Evolutionary conservation across 345 rosid species (phyloP).

Genomic region (Mercurialis annua): DNA sequence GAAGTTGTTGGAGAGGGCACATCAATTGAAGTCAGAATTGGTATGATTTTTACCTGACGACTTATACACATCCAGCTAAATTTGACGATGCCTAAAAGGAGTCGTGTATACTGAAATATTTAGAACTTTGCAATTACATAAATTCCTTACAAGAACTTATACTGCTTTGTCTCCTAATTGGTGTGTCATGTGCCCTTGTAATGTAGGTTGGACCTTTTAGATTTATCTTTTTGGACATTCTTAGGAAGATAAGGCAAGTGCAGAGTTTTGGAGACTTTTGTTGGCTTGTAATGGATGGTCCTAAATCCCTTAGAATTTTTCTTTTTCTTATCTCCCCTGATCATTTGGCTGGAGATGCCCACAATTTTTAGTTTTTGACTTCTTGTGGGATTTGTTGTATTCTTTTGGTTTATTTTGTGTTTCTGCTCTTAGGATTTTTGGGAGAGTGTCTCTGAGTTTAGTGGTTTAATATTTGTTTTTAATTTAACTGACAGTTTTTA

Average conservation of each 20-base stretch:
- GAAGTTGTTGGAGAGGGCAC: slow-evolving; percentile 66
- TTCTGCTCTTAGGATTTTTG: neutral
- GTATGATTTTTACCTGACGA: slow-evolving; percentile 36
- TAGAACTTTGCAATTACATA: neutral
- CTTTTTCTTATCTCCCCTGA: neutral
- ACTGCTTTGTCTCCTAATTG: neutral
- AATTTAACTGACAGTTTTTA: too few species aligned
- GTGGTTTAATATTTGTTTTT: too few species aligned
- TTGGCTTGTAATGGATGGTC: neutral
- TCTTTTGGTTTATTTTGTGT: neutral
- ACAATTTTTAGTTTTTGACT: neutral
- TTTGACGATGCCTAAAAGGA: neutral
- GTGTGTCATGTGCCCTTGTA: neutral
- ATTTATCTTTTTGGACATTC: neutral
- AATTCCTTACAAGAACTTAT: neutral
- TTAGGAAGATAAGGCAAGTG: neutral
- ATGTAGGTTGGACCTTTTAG: neutral
- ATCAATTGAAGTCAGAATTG: slow-evolving; percentile 68
- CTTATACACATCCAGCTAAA: neutral
- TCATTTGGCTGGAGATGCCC: neutral
- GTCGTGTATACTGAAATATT: too few species aligned
- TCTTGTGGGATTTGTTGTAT: too few species aligned
- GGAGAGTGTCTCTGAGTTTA: too few species aligned
- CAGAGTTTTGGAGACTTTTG: neutral
- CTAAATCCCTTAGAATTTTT: neutral